Evolutionary conservation across 31 red algal species (phyloP).

Genomic region (Porphyra umbilicalis): DNA sequence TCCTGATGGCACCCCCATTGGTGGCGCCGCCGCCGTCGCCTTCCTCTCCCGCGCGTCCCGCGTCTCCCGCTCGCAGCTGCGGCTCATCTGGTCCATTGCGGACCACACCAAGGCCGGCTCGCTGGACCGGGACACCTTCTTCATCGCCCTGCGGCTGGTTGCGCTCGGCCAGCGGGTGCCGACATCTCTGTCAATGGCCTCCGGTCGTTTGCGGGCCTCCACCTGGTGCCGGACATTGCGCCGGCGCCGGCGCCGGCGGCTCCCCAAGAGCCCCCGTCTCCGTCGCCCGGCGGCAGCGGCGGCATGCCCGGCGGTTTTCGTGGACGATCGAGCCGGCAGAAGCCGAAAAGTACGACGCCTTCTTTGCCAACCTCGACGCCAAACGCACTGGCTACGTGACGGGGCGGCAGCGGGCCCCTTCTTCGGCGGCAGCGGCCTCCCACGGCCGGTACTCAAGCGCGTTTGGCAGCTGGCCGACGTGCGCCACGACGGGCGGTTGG

Average conservation of each 20-base stretch:
- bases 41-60: conserved; percentile 52
- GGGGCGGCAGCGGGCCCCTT: conserved; percentile 54
- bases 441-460: conserved; percentile 51
- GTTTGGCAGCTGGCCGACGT: conserved; percentile 90
- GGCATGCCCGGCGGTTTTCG: conserved; percentile 11
- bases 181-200: conserved; percentile 71
- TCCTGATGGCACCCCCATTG: conserved; percentile 13
- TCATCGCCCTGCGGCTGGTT: conserved; percentile 84
- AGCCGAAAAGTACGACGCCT: conserved; percentile 57
- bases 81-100: conserved; percentile 84
- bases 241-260: conserved; percentile 26
- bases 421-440: conserved; percentile 56
- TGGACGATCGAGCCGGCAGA: conserved; percentile 51
- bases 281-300: not conserved
- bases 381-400: conserved; percentile 40
- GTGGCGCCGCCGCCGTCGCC: conserved; percentile 36
- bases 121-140: conserved; percentile 77
- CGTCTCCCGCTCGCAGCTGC: conserved; percentile 62
- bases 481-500: conserved; percentile 72
- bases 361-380: conserved; percentile 43
- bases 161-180: conserved; percentile 90
- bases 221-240: conserved; percentile 79
- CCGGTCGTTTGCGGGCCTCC: conserved; percentile 82
- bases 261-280: not conserved
- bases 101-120: conserved; percentile 66